Conservation (phyloP, 768 basidiomycete species). For the Agrocybe pediades region DNA sequence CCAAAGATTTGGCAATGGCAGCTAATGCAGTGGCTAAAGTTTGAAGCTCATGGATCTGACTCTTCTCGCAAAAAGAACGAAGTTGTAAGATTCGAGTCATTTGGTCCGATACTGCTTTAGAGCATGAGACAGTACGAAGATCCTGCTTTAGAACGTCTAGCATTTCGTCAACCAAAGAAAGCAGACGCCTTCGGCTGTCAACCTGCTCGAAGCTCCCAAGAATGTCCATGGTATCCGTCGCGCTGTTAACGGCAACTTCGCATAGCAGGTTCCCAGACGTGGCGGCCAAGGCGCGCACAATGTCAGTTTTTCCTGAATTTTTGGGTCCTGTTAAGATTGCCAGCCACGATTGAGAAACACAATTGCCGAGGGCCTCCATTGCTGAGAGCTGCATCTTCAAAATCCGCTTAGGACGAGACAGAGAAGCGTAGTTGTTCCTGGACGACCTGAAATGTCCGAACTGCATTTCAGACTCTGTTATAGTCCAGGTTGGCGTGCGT, state of each 20-base stretch:
- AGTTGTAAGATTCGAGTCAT: slow-evolving; percentile 13
- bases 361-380: slow-evolving; percentile 75
- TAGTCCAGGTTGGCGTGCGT: slow-evolving; percentile 35
- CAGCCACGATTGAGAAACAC: slow-evolving; percentile 79
- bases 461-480: slow-evolving; percentile 54
- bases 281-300: slow-evolving; percentile 71
- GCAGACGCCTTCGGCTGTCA: slow-evolving; percentile 48
- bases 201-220: slow-evolving; percentile 96
- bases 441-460: slow-evolving; percentile 60
- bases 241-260: slow-evolving; percentile 79
- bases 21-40: neutral
- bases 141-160: slow-evolving; percentile 38
- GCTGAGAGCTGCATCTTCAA: slow-evolving; percentile 64
- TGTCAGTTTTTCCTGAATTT: slow-evolving; percentile 76
- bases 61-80: slow-evolving; percentile 12
- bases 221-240: slow-evolving; percentile 92
- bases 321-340: slow-evolving; percentile 82
- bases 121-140: slow-evolving; percentile 36
- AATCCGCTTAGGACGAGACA: slow-evolving; percentile 47
- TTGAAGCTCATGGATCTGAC: slow-evolving; percentile 3
- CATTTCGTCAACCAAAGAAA: slow-evolving; percentile 40
- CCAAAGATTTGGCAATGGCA: slow-evolving; percentile 19
- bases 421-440: slow-evolving; percentile 37
- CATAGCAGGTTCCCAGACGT: slow-evolving; percentile 67
- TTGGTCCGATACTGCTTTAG: slow-evolving; percentile 19